A percentile compares a stretch with the other conserved stretches of the same genome.
Evolutionary conservation across 177 flowering plant species (phyloP).

Genomic region (Vitis hybrid): DNA sequence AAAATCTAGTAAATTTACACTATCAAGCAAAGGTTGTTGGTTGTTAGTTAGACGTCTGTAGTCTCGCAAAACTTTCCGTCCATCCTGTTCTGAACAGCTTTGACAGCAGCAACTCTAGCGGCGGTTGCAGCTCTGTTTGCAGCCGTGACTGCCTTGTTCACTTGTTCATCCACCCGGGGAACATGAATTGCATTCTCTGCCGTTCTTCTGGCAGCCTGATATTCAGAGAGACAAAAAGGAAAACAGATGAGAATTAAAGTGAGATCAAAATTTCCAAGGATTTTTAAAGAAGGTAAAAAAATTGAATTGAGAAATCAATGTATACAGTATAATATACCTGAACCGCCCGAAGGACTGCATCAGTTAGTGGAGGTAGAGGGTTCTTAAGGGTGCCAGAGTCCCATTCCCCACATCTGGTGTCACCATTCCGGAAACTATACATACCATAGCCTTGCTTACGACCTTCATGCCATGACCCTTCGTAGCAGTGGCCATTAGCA

Average conservation of each 20-base stretch:
- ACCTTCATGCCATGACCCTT: conserved; percentile 99
- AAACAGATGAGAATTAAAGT: background rate
- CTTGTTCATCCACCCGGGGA: conserved; percentile 72
- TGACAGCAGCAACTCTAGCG: conserved; percentile 92
- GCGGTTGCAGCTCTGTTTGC: conserved; percentile 95
- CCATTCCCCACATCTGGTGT: conserved; percentile 84
- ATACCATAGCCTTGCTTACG: conserved; percentile 88
- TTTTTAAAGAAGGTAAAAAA: background rate
- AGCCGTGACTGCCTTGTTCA: conserved; percentile 70
- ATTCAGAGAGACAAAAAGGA: background rate
- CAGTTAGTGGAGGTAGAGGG: conserved; percentile 50
- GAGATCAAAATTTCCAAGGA: background rate
- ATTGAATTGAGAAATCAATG: background rate
- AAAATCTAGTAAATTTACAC: conserved; percentile 47
- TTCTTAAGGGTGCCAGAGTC: conserved; percentile 62
- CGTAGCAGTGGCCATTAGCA: conserved; percentile 92
- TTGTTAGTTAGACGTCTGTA: conserved; percentile 29
- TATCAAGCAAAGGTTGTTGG: conserved; percentile 15
- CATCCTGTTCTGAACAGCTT: conserved; percentile 89
- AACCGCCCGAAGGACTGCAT: conserved; percentile 68
- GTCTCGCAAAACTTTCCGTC: conserved; percentile 71
- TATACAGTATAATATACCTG: conserved; percentile 51
- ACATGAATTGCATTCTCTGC: conserved; percentile 73
- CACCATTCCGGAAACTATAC: conserved; percentile 86
- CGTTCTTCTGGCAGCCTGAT: conserved; percentile 82